Conservation (phyloP, 352 stramenopile species). For the Globisporangium spinosum region DNA sequence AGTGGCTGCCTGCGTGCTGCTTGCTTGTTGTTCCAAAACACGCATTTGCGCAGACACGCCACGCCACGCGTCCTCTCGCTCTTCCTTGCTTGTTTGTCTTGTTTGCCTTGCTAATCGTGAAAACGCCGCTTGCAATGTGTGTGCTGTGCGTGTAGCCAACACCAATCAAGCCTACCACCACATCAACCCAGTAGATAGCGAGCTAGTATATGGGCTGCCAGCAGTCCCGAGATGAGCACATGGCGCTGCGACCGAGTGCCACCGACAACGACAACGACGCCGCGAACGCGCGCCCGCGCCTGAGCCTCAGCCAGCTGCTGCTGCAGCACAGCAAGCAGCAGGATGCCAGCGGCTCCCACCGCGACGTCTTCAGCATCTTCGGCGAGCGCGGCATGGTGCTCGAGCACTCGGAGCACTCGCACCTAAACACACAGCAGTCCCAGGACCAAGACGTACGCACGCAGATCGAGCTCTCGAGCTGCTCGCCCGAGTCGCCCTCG, state of each 20-base stretch:
- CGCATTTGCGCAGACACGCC: neutral
- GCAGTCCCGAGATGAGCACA: conserved; percentile 52
- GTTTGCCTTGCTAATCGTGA: neutral
- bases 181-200: neutral
- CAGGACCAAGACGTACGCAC: neutral
- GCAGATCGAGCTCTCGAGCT: conserved; percentile 22
- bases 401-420: conserved; percentile 25
- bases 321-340: conserved; percentile 50
- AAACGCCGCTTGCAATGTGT: neutral
- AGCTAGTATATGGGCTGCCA: conserved; percentile 44
- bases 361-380: conserved; percentile 87
- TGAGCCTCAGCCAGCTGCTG: conserved; percentile 56
- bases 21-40: conserved; percentile 1
- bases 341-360: conserved; percentile 40
- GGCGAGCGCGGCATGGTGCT: conserved; percentile 72
- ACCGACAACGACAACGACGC: conserved; percentile 13
- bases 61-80: neutral
- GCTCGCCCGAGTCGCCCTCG: conserved; percentile 45
- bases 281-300: conserved; percentile 25
- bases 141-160: neutral
- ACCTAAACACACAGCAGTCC: conserved; percentile 12
- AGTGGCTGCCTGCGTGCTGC: conserved; percentile 5
- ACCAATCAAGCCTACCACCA: neutral
- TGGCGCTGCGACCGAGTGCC: conserved; percentile 18
- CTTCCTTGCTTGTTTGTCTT: neutral